Percentiles rank a stretch among this genome's conserved stretches.
These are phyloP conservation scores for Neospora caninum DNA, from an alignment of 169 alveolate genomes.

Conservation along the genomic window DNA sequence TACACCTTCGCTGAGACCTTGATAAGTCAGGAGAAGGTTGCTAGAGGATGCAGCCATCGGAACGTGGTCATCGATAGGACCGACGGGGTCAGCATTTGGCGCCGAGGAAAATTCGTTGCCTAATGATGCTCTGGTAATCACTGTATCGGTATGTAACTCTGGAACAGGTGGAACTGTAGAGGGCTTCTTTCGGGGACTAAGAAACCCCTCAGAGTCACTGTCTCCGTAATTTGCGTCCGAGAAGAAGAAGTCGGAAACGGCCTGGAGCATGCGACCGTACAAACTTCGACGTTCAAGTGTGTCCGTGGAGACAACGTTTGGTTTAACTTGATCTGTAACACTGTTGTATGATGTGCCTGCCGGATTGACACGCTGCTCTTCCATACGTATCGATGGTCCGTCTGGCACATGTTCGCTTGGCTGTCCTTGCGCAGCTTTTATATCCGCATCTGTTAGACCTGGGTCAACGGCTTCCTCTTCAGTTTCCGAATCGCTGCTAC, in stretches of 20 bases:
- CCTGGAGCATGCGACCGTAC: constrained; percentile 43
- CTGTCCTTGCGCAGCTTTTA: background rate
- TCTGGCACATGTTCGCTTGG: background rate
- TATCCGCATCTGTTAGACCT: background rate
- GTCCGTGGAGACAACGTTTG: background rate
- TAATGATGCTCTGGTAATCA: background rate
- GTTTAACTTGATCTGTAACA: background rate
- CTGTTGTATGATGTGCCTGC: background rate
- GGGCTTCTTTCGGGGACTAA: background rate
- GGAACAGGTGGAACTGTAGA: background rate
- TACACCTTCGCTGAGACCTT: background rate
- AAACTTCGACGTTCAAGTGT: background rate
- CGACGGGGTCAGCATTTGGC: background rate
- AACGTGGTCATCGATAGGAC: background rate
- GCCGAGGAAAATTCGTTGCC: background rate
- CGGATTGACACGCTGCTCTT: background rate
- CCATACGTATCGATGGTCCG: background rate
- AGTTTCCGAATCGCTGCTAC: background rate
- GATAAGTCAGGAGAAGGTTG: background rate
- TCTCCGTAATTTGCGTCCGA: background rate
- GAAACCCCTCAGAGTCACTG: background rate
- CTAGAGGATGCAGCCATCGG: background rate
- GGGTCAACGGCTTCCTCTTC: background rate
- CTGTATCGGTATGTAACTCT: background rate
- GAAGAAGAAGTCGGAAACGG: constrained; percentile 17